Evolutionary conservation across 1,284 basidiomycete genomes (phyloP), one percentile per base, ranked within the genome.

Genomic region (Rhodotorula sp.): DNA sequence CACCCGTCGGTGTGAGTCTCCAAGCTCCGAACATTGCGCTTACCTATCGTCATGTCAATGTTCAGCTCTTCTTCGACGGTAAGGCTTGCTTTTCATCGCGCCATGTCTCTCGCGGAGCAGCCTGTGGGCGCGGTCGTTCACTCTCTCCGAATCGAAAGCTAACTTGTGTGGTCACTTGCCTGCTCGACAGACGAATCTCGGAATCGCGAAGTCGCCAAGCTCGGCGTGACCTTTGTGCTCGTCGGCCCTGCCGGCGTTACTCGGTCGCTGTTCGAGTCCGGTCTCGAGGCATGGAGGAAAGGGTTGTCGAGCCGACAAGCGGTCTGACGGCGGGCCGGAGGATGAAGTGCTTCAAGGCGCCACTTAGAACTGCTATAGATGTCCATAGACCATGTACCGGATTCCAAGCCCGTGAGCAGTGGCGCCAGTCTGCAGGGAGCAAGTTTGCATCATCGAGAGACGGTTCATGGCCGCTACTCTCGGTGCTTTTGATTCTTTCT

Each of bases 261-360:
- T 74, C 83, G 84, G 56, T 80, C 83, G 31, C 81, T 83, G 1
- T 90, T 91, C 78, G 87, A 89, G 71, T 80, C 83, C 21, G 90
- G 90, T 0, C 79, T 91, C 23, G 80, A 79, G 26, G 83, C 86
- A 67, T 92, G 90, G 90, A 82, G 87, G 70, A 84, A 81, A 68
- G 58, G 54, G 3, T 21, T 60, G 12, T 23, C 47, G 16, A 58
- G 29, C 31, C 49, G 64, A 12, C 43, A 46, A 7, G 4, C 14
- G 39, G 39, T 43, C 39, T 43, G 39, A 43, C 29, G 29, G 29
- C 29, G 29, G 29, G 29, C 29, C 29, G 29, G 29, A 29, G 29
- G 29, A 29, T 29, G 29, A 29, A 29, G 3, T 29, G 29, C 29
- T 29, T 29, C 29, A 29, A 29, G 29, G 29, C 29, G 29, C 29